Base-by-base conservation (phyloP, 2,329 filamentous ascomycete genomes). In the Colletotrichum camelliae region DNA sequence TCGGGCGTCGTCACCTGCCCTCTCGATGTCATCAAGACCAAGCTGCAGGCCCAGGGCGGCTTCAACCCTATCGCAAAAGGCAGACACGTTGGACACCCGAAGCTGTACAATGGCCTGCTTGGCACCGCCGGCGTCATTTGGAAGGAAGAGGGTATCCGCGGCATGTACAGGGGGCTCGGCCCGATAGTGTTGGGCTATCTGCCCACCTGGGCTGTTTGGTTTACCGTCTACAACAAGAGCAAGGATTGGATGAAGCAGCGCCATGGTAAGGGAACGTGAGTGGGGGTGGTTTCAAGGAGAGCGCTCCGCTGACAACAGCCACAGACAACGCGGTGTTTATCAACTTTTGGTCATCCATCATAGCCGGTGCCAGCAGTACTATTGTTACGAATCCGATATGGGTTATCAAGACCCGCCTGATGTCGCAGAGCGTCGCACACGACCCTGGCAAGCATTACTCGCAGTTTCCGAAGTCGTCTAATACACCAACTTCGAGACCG, bases 11-110 rank as follows among this genome's bases (percentile, higher is more conserved):
- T 98, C 78, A 98, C 96, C 69, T 99, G 97, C 84, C 97, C 97
- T 57, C 93, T 99, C 80, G 97, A 99, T 88, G 97, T 99, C 77
- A 98, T 99, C 86, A 99, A 99, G 88, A 99, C 97, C 60, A 98
- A 98, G 85, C 87, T 99, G 76, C 97, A 99, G 84, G 96, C 96
- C 18, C 97, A 98, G 84, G 96, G 96, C 78, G 95, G 95, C 24
- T 97, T 98, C 84, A 79, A 84, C 79, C 90, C 86, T 79, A 85
- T 84, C 82, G 89, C 86, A 80, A 87, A 87, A 78, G 88, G 85
- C 76, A 84, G 83, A 70, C 87, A 88, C 83, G 87, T 86, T 33
- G 87, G 87, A 33, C 88, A 89, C 75, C 85, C 87, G 27, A 88
- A 87, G 88, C 87, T 97, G 66, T 99, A 99, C 84, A 93, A 94